These are phyloP conservation scores for Zygoascus hellenicus DNA, from an alignment of 1,139 yeast genomes.

Conservation along the genomic window DNA sequence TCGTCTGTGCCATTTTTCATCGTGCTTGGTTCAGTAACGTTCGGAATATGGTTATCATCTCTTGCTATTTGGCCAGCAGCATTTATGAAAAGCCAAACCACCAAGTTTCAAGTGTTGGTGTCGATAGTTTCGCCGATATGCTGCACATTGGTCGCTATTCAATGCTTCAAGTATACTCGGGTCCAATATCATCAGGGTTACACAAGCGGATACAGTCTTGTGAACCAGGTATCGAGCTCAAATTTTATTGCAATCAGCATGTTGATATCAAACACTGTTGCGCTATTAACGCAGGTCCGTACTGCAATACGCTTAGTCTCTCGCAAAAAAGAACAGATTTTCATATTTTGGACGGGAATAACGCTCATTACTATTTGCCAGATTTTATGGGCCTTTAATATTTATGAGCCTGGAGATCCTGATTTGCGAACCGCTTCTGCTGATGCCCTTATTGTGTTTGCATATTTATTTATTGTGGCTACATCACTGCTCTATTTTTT, in stretches of 20 bases:
- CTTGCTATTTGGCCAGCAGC: constrained; percentile 2
- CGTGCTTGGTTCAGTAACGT: constrained; percentile 10
- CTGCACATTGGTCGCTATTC: background rate
- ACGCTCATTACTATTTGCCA: constrained; percentile 52
- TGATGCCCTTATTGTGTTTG: constrained; percentile 49
- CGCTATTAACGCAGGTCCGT: constrained; percentile 58
- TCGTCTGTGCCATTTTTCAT: constrained; percentile 4
- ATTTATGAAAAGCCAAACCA: background rate
- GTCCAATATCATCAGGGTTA: constrained; percentile 22
- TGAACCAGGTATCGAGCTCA: constrained; percentile 10
- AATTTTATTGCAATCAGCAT: constrained; percentile 12
- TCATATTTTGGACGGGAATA: constrained; percentile 54
- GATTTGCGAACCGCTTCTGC: constrained; percentile 34
- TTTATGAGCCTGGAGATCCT: constrained; percentile 38
- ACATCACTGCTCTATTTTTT: constrained; percentile 66
- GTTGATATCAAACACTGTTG: constrained; percentile 19
- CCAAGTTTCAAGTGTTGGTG: background rate
- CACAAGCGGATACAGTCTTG: constrained; percentile 18
- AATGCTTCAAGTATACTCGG: constrained; percentile 12
- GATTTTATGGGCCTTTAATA: constrained; percentile 61
- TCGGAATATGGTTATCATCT: constrained; percentile 4
- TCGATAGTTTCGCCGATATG: constrained; percentile 4
- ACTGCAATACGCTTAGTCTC: constrained; percentile 37
- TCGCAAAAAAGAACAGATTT: constrained; percentile 59
- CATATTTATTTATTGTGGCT: constrained; percentile 69